Conservation (phyloP, 2,329 filamentous ascomycete species). For the Trichophyton benhamiae region DNA sequence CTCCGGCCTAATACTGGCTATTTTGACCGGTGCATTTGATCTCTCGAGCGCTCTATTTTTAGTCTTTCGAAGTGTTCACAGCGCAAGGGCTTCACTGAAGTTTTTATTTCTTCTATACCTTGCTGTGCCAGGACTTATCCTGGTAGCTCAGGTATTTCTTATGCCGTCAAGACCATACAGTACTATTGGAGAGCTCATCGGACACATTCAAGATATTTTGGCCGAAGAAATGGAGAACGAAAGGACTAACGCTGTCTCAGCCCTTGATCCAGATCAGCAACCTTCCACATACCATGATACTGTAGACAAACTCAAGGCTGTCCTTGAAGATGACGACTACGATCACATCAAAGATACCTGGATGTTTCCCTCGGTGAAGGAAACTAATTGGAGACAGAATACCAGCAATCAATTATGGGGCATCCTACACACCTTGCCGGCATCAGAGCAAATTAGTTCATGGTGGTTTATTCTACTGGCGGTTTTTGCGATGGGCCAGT, state of each 20-base stretch:
- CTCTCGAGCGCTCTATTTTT: conserved; percentile 52
- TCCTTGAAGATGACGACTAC: conserved; percentile 44
- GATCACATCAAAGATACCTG: neutral
- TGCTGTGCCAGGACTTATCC: conserved; percentile 54
- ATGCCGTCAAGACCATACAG: conserved; percentile 72
- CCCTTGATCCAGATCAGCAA: neutral
- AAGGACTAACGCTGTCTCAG: neutral
- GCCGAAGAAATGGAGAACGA: conserved; percentile 41
- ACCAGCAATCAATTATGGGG: conserved; percentile 67
- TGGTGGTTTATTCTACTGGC: conserved; percentile 79
- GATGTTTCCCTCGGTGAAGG: neutral
- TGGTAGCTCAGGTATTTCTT: conserved; percentile 54
- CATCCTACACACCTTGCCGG: conserved; percentile 61
- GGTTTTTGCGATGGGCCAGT: conserved; percentile 60
- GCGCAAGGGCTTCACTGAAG: conserved; percentile 39
- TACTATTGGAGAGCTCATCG: conserved; percentile 69
- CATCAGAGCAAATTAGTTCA: conserved; percentile 59
- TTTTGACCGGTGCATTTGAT: conserved; percentile 73
- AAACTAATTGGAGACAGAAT: conserved; percentile 51
- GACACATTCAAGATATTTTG: conserved; percentile 49
- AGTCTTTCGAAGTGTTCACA: conserved; percentile 17
- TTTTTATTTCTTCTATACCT: conserved; percentile 64
- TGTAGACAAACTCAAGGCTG: conserved; percentile 37
- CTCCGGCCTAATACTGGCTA: conserved; percentile 66
- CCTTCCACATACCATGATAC: conserved; percentile 18